Base-by-base conservation (phyloP, 1,139 yeast species). In the Geotrichum cucujoidarum region DNA sequence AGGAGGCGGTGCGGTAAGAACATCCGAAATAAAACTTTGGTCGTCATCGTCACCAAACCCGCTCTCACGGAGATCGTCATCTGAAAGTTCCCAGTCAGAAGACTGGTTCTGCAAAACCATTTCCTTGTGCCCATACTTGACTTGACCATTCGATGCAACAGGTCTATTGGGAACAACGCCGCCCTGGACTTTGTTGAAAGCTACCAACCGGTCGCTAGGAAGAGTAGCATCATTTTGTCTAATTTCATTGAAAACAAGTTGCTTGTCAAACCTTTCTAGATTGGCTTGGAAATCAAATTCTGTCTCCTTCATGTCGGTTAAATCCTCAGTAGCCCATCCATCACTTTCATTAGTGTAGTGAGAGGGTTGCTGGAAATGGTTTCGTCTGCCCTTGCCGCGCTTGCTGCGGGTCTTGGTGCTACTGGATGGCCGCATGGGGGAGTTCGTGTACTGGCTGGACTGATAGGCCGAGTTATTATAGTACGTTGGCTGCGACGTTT, bases 201-300 rank as follows among this genome's bases (percentile, higher is more conserved):
- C 83, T 5, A 86, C 95, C 35, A 88, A 70, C 54, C 95, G 72
- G 41, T 78, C 74, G 17, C 73, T 70, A 1, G 85, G 81, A 44
- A 74, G 78, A 21, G 80, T 72, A 14, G 72, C 73, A 61, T 88
- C 96, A 48, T 72, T 70, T 55, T 74, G 75, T 45, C 81, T 80
- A 60, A 89, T 77, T 60, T 86, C 88, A 49, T 83, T 85, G 64
- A 90, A 85, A 5, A 89, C 92, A 6, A 82, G 73, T 53, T 76
- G 72, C 64, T 90, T 90, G 65, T 90, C 95, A 61, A 90, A 90
- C 73, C 82, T 78, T 25, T 84, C 83, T 56, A 89, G 73, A 60
- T 85, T 87, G 10, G 89, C 83, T 51, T 80, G 87, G 65, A 90
- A 90, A 64, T 90, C 97, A 67, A 90, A 90, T 55, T 89, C 97